Evolutionary conservation across 1,284 basidiomycete species (phyloP).

Genomic region (Cryptococcus sp.): DNA sequence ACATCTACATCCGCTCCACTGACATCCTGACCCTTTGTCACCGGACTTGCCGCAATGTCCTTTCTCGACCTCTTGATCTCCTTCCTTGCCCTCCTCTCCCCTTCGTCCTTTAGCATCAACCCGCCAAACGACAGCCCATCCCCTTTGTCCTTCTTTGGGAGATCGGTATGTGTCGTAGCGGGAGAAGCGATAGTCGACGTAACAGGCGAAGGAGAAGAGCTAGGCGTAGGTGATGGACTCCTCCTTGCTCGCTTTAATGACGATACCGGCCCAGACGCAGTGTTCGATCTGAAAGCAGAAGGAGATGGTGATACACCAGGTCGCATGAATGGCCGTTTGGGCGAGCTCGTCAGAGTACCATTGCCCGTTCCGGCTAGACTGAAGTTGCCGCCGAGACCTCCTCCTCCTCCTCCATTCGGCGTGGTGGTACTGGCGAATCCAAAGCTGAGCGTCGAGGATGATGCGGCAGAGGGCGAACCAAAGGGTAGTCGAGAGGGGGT

Average conservation of each 20-base stretch:
- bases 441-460: slow-evolving; percentile 1
- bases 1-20: slow-evolving; percentile 24
- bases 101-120: slow-evolving; percentile 16
- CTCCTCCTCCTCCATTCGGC: background rate
- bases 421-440: slow-evolving; percentile 2
- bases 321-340: background rate
- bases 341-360: background rate
- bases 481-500: background rate
- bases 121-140: slow-evolving; percentile 12
- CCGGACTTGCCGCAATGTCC: slow-evolving; percentile 1
- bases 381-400: too few species aligned
- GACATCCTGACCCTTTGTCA: background rate
- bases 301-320: background rate
- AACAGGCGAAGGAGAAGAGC: slow-evolving; percentile 5
- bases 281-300: background rate
- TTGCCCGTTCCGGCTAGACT: background rate
- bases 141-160: slow-evolving; percentile 8
- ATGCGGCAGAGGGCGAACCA: background rate
- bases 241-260: slow-evolving; percentile 8
- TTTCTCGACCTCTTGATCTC: slow-evolving; percentile 27
- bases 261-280: background rate
- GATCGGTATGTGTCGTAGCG: slow-evolving; percentile 1
- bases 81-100: slow-evolving; percentile 12
- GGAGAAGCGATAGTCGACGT: slow-evolving; percentile 17
- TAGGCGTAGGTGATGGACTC: slow-evolving; percentile 7